A percentile compares a stretch with the other conserved stretches of the same genome.
Evolutionary conservation across 495 filamentous ascomycete genomes (phyloP).

Genomic region (Hypoxylon fragiforme): DNA sequence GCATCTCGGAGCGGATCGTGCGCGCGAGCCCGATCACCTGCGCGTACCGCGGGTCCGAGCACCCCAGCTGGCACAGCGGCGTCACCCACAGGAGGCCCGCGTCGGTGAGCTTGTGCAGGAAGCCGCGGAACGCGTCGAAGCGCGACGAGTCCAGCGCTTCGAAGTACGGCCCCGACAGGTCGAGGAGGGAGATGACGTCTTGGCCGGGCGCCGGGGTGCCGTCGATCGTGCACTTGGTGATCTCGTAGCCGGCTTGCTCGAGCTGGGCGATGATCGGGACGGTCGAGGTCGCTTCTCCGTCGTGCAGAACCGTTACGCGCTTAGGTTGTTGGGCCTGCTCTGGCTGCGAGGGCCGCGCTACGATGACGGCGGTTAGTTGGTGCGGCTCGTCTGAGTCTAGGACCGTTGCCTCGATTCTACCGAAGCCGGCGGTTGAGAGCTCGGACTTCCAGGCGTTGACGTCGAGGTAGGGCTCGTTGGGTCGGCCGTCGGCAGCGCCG

Average conservation of each 20-base stretch:
- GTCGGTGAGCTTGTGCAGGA: constrained; percentile 9
- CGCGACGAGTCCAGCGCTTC: constrained; percentile 2
- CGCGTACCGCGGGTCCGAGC: constrained; percentile 43
- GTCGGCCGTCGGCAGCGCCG: constrained; percentile 38
- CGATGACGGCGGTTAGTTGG: constrained; percentile 27
- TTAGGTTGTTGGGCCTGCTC: neutral
- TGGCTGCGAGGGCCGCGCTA: constrained; percentile 11
- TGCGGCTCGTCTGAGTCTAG: constrained; percentile 42
- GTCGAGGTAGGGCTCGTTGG: constrained; percentile 39
- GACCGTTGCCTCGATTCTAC: constrained; percentile 18
- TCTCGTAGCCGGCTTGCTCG: constrained; percentile 20
- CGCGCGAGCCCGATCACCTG: constrained; percentile 46
- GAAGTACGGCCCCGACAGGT: constrained; percentile 38
- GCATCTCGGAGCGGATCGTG: constrained; percentile 45
- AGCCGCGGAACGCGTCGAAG: constrained; percentile 10
- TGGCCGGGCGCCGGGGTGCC: constrained; percentile 26
- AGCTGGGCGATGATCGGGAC: constrained; percentile 3
- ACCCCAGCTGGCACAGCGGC: constrained; percentile 35
- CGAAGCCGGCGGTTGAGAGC: constrained; percentile 39
- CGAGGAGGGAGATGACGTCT: constrained; percentile 45
- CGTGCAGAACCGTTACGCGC: constrained; percentile 12
- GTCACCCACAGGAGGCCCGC: constrained; percentile 49
- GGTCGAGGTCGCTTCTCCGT: neutral
- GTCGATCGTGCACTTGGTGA: constrained; percentile 28
- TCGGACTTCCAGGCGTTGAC: constrained; percentile 40